A percentile compares a stretch with the other conserved stretches of the same genome.
Conservation (phyloP, 2,329 filamentous ascomycete species). For the Colletotrichum godetiae region DNA sequence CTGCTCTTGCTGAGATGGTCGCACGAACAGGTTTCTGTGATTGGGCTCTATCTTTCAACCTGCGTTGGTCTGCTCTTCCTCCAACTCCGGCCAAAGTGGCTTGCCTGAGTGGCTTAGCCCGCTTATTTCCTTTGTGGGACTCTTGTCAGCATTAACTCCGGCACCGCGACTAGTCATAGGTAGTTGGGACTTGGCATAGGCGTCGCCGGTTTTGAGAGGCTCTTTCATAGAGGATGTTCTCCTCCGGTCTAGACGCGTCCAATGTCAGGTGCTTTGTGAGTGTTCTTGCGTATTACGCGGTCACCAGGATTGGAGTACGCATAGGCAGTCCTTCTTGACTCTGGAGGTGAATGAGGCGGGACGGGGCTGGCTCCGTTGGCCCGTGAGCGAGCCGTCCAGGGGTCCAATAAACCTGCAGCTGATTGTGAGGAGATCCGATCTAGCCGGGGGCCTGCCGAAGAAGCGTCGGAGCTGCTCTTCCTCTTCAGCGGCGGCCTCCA, state of each 20-base stretch:
- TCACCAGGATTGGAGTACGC: not conserved
- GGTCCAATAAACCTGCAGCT: not conserved
- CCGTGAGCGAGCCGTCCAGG: not conserved
- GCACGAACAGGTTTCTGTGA: not conserved
- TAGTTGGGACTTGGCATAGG: not conserved
- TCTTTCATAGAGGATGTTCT: not conserved
- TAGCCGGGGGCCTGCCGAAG: not conserved
- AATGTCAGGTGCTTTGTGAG: not conserved
- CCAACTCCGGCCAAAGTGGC: not conserved
- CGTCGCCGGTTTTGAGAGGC: not conserved
- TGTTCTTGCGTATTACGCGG: not conserved
- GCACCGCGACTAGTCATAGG: not conserved
- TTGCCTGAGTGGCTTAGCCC: not conserved
- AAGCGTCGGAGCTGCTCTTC: not conserved
- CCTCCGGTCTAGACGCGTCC: not conserved
- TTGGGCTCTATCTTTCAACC: not conserved
- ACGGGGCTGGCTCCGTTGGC: not conserved
- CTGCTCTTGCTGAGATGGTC: too few species aligned
- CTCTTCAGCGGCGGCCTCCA: not conserved
- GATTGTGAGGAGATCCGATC: constrained; percentile 1
- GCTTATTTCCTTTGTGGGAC: not conserved
- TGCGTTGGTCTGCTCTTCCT: not conserved
- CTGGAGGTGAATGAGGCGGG: not conserved
- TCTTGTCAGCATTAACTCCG: not conserved
- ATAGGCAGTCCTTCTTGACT: not conserved